A percentile compares a stretch with the other conserved stretches of the same genome.
Conservation (phyloP, 306 rosid genomes). For the Carpinus viminea region DNA sequence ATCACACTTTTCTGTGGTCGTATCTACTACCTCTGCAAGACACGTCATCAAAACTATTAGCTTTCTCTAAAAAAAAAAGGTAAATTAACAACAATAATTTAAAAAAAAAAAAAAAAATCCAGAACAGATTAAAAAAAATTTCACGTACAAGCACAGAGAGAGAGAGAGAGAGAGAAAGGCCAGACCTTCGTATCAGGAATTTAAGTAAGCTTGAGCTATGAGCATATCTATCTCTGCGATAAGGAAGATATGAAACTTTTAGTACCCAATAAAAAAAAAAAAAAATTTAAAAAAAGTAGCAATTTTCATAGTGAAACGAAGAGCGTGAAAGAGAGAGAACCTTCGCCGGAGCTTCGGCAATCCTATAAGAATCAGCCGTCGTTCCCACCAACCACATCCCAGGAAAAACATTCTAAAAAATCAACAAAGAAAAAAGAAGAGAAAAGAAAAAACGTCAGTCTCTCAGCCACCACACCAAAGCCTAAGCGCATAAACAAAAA, state of each 20-base stretch:
- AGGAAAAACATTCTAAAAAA: slow-evolving; percentile 70
- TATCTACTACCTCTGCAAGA: slow-evolving; percentile 69
- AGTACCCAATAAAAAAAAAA: neutral
- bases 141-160: neutral
- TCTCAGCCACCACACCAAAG: neutral
- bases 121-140: neutral
- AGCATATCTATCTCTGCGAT: slow-evolving; percentile 39
- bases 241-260: slow-evolving; percentile 7
- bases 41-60: slow-evolving; percentile 7
- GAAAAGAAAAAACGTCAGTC: neutral
- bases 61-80: neutral
- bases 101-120: neutral
- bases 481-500: neutral
- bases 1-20: slow-evolving; percentile 21
- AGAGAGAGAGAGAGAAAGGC: neutral
- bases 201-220: neutral
- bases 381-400: slow-evolving; percentile 90
- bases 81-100: neutral
- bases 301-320: neutral
- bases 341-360: slow-evolving; percentile 68
- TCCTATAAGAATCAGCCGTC: slow-evolving; percentile 65
- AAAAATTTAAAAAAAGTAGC: neutral
- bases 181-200: slow-evolving; percentile 9
- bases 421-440: neutral
- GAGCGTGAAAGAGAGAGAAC: slow-evolving; percentile 27